Percentiles rank a stretch among this genome's conserved stretches.
These are phyloP conservation scores for Fusarium tupiense DNA, from an alignment of 2,329 filamentous ascomycete species.

Conservation along the genomic window DNA sequence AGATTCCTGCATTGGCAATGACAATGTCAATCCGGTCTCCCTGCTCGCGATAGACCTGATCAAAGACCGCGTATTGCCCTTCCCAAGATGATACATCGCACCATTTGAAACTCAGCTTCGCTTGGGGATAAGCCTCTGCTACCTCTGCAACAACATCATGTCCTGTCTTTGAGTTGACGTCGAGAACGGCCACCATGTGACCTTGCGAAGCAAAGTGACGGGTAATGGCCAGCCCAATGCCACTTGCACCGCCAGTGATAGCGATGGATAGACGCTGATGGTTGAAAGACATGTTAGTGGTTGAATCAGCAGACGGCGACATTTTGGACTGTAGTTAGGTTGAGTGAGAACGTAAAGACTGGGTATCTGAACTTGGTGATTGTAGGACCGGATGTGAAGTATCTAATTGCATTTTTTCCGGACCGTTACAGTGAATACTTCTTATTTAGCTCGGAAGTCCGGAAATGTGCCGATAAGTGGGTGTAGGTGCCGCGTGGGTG, in stretches of 20 bases:
- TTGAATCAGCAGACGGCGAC: background rate
- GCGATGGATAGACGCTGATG: background rate
- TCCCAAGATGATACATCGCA: conserved; percentile 1
- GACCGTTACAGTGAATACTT: background rate
- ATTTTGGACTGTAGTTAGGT: background rate
- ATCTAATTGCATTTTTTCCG: fast-evolving
- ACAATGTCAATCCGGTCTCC: background rate
- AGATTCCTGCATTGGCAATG: background rate
- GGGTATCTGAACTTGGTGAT: background rate
- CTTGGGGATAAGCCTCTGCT: background rate
- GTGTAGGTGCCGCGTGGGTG: background rate
- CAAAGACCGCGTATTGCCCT: background rate
- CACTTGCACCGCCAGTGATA: background rate
- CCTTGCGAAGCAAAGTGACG: background rate
- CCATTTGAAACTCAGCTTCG: background rate
- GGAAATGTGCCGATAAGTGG: background rate
- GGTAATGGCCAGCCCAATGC: background rate
- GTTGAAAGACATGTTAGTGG: fast-evolving
- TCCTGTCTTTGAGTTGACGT: background rate
- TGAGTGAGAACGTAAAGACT: background rate
- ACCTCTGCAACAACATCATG: background rate
- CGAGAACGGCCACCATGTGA: background rate
- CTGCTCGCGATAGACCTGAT: background rate
- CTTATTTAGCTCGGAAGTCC: background rate
- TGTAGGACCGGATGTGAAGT: no score